Conservation (phyloP, 164 flowering plant species). For the Kalanchoe fedtschenkoi region DNA sequence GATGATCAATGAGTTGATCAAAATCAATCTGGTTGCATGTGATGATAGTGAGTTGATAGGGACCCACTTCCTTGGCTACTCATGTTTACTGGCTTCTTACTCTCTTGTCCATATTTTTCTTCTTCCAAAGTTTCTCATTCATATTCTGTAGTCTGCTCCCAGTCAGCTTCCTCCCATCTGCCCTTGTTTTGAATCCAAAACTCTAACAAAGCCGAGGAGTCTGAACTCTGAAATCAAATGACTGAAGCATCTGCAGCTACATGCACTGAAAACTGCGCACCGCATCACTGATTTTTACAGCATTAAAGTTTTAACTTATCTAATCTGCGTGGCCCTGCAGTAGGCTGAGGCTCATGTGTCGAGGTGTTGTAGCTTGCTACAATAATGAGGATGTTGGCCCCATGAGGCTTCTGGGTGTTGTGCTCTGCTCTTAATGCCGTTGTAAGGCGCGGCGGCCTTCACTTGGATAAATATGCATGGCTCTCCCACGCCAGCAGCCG, state of each 20-base stretch:
- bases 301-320: too few species aligned
- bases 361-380: neutral
- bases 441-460: neutral
- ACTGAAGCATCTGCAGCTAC: too few species aligned
- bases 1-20: neutral
- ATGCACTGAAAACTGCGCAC: too few species aligned
- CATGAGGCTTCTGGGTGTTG: neutral
- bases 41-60: conserved; percentile 1
- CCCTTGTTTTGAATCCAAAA: neutral
- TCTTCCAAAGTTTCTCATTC: too few species aligned
- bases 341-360: neutral
- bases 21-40: neutral
- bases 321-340: too few species aligned
- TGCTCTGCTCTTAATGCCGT: too few species aligned
- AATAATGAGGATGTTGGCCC: neutral
- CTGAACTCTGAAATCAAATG: too few species aligned
- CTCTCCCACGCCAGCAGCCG: neutral
- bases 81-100: neutral
- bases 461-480: neutral
- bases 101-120: neutral
- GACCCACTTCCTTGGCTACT: neutral
- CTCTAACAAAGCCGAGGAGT: too few species aligned
- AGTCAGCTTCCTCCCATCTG: neutral
- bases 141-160: neutral
- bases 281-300: too few species aligned